Evolutionary conservation across 257 asterid species (phyloP).

Genomic region (Marsdenia floribunda): DNA sequence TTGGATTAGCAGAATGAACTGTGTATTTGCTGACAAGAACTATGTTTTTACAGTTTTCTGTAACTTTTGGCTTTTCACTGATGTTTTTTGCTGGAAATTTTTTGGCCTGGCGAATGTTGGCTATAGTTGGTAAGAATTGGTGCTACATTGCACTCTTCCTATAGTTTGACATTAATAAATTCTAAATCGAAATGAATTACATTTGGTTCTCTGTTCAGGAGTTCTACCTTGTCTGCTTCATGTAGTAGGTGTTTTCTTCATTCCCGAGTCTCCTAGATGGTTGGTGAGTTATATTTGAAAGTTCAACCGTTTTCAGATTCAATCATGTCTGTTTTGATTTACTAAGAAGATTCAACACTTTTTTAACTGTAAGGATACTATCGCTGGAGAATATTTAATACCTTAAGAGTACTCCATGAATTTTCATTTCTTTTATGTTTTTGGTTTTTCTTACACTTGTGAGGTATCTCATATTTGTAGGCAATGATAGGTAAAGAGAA

Average conservation of each 20-base stretch:
- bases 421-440: background rate
- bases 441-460: background rate
- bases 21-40: background rate
- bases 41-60: constrained; percentile 14
- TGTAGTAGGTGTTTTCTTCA: constrained; percentile 12
- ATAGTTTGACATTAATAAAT: too few species aligned
- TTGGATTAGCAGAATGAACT: background rate
- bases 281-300: constrained; percentile 12
- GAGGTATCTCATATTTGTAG: constrained; percentile 8
- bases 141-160: background rate
- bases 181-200: background rate
- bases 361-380: background rate
- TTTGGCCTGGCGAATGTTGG: constrained; percentile 21
- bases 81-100: constrained; percentile 25
- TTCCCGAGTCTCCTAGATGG: constrained; percentile 31
- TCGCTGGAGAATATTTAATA: background rate
- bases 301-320: background rate
- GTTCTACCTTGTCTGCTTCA: constrained; percentile 18
- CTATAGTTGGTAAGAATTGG: constrained; percentile 22
- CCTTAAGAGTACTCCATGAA: background rate
- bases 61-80: constrained; percentile 19
- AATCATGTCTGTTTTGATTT: background rate
- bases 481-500: constrained; percentile 24
- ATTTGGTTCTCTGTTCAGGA: constrained; percentile 9
- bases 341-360: background rate